Evolutionary conservation across 2,329 filamentous ascomycete species (phyloP).

Genomic region (Colletotrichum eleusines): DNA sequence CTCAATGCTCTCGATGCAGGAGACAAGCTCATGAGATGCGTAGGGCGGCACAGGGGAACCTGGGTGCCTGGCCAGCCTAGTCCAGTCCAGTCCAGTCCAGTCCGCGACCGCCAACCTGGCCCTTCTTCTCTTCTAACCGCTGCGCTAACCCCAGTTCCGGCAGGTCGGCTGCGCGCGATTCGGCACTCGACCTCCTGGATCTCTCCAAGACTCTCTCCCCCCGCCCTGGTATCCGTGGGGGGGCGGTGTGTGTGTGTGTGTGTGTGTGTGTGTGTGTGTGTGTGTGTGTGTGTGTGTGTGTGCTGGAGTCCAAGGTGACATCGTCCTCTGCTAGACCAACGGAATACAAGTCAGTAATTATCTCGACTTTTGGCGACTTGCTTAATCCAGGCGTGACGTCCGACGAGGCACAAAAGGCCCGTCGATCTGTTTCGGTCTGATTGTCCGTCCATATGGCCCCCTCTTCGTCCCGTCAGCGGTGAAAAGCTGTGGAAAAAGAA

Average conservation of each 20-base stretch:
- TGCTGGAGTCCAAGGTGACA: conserved; percentile 6
- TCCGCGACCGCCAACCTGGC: conserved; percentile 5
- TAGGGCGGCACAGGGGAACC: no score
- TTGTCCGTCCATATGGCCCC: background rate
- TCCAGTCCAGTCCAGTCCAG: background rate
- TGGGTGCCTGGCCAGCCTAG: background rate
- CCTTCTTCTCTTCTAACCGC: conserved; percentile 24
- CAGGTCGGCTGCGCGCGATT: conserved; percentile 34
- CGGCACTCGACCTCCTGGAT: conserved; percentile 39
- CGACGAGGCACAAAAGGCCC: conserved; percentile 16
- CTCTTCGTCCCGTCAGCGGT: conserved; percentile 19
- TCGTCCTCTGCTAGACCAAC: no score
- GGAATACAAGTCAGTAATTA: no score
- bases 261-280: no score
- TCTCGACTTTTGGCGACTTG: conserved; percentile 31
- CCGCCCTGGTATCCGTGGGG: conserved; percentile 3
- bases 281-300: no score
- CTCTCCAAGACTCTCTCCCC: conserved; percentile 19
- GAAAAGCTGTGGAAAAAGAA: conserved; percentile 2
- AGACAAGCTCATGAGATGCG: conserved; percentile 1
- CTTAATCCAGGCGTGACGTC: conserved; percentile 36
- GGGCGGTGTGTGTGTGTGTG: no score
- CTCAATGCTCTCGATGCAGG: background rate
- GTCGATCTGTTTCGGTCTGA: background rate
- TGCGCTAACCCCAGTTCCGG: conserved; percentile 39